Evolutionary conservation across 1,284 basidiomycete species (phyloP), one percentile per base, ranked within the genome.

Genomic region (Chalciporus sp.): DNA sequence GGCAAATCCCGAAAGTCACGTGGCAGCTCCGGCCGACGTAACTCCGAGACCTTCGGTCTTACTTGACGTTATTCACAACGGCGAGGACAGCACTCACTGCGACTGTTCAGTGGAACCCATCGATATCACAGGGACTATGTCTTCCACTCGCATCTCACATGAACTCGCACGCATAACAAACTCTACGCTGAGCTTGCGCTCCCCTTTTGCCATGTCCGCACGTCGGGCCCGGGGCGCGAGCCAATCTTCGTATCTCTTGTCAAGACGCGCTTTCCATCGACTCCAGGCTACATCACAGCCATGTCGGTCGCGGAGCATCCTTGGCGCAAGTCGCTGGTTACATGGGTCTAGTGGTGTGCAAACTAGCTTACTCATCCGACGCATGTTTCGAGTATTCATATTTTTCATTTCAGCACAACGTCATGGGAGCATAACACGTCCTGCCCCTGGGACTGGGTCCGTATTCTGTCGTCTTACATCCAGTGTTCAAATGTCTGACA

Each of bases 361-460:
- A 4, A n/a, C n/a, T 17, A 8, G 35, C 37, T 39, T 39, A 17
- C 37, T 39, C 3, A 35, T 53, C 26, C 37, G 44, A 23, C 33
- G 19, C 6, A 4, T 28, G 0, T 31, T 28, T 7, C 12, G 17
- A 29, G 35, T 37, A 16, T 37, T 7, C 7, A 39, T 44, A 47
- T 29, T 7, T 49, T 23, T 42, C 35, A 8, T 56, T 31, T 35
- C 43, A 72, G 72, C 42, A 35, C 60, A 44, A 23, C 61, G 42
- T n/a, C 83, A 84, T 61, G 75, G 73, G 44, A 66, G 70, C 49
- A 68, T 82, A 39, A 71, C 74, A 17, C 72, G 83, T 49, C 82
- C 83, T 55, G 64, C 66, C 20, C 76, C 80, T 23, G 83, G 82
- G 52, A 81, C 80, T 55, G 92, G 90, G 90, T 92, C 65, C 55